A percentile compares a stretch with the other conserved stretches of the same genome.
phyloP scores from a whole-genome alignment of 1,284 basidiomycete genomes.

The Austroboletus rostrupii region DNA sequence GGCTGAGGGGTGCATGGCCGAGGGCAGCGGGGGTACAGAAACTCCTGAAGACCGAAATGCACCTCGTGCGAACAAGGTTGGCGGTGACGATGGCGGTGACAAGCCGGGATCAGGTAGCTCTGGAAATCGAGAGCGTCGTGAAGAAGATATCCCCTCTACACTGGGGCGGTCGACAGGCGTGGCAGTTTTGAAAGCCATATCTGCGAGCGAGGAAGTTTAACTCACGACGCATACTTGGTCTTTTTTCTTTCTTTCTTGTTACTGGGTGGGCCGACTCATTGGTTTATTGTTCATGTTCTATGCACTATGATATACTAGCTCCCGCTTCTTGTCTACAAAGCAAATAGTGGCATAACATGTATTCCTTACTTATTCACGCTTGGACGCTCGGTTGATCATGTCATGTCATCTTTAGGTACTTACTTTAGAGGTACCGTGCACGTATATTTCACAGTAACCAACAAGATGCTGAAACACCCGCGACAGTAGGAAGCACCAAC shows the following conservation, averaged over 20 bases:
- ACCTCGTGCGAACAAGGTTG: slow-evolving; percentile 1
- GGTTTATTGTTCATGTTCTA: slow-evolving; percentile 10
- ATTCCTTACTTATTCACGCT: slow-evolving; percentile 2
- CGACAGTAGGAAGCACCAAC: too few relatives aligned
- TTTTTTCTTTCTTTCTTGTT: slow-evolving; percentile 6
- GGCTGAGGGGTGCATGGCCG: slow-evolving; percentile 8
- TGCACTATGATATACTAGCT: slow-evolving; percentile 6
- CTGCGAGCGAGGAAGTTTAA: slow-evolving; percentile 7
- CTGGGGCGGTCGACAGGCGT: slow-evolving; percentile 28
- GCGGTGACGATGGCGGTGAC: slow-evolving; percentile 4
- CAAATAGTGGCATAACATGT: slow-evolving; percentile 10
- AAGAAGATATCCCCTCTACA: slow-evolving; percentile 24
- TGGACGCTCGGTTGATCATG: not conserved
- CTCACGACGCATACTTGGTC: not conserved
- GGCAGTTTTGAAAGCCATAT: slow-evolving; percentile 15
- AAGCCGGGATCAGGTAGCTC: slow-evolving; percentile 1
- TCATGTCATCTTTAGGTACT: too few relatives aligned
- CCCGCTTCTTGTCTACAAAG: slow-evolving; percentile 5
- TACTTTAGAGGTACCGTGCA: too few relatives aligned
- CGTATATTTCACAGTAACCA: too few relatives aligned
- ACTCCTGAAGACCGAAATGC: slow-evolving; percentile 10
- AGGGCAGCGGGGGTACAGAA: slow-evolving; percentile 6
- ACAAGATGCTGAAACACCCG: too few relatives aligned
- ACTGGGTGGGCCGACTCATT: not conserved
- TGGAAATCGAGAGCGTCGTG: slow-evolving; percentile 6